These are phyloP conservation scores for Epicoccum nigrum DNA, from an alignment of 2,329 filamentous ascomycete species.

Conservation along the genomic window DNA sequence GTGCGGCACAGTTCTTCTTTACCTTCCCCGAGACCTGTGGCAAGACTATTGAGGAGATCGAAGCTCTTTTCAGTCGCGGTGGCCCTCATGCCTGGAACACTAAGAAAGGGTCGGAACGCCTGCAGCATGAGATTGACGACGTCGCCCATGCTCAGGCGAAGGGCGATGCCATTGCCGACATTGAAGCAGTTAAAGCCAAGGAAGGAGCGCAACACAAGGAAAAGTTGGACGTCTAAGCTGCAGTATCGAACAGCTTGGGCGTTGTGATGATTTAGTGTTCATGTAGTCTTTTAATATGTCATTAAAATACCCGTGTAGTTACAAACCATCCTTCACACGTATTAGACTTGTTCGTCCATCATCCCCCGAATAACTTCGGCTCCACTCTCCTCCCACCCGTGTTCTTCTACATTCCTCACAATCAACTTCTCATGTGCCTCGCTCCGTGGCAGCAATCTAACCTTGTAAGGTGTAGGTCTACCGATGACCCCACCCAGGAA, in stretches of 20 bases:
- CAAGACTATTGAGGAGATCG: conserved; percentile 48
- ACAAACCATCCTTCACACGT: neutral
- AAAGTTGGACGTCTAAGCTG: conserved; percentile 1
- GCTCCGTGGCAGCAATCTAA: conserved; percentile 42
- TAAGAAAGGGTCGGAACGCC: conserved; percentile 40
- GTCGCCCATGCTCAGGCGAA: conserved; percentile 34
- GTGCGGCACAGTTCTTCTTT: conserved; percentile 54
- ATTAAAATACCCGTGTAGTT: neutral
- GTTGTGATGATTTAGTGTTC: neutral
- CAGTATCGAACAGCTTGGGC: neutral
- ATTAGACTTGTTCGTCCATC: conserved; percentile 3
- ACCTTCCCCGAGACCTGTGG: conserved; percentile 51
- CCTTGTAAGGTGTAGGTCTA: conserved; percentile 46
- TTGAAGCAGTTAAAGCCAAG: conserved; percentile 23
- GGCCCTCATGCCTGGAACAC: conserved; percentile 48
- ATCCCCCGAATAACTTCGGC: conserved; percentile 21
- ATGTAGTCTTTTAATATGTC: neutral
- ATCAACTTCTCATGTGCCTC: conserved; percentile 43
- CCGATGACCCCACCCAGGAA: conserved; percentile 44
- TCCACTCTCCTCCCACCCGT: conserved; percentile 48
- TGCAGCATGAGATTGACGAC: conserved; percentile 38
- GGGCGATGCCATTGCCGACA: conserved; percentile 29
- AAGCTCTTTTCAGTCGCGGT: conserved; percentile 42
- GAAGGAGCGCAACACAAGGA: conserved; percentile 1
- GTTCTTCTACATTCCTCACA: conserved; percentile 30